These are phyloP conservation scores for Candolleomyces aberdarensis DNA, from an alignment of 768 basidiomycete species.

Conservation along the genomic window DNA sequence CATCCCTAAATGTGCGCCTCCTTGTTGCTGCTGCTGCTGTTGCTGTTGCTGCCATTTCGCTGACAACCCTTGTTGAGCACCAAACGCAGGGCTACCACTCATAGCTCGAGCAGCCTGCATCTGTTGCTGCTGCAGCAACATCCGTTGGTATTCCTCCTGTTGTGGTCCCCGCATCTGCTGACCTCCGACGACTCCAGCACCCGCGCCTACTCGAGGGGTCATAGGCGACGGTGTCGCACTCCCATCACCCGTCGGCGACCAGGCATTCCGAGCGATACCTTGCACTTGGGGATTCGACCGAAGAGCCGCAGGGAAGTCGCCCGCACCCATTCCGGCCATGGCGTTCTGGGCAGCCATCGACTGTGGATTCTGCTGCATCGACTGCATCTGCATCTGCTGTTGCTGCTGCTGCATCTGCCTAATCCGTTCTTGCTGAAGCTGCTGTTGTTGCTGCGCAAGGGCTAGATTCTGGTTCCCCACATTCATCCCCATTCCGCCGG, in stretches of 20 bases:
- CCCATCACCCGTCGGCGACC: slow-evolving; percentile 67
- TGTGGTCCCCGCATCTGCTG: background rate
- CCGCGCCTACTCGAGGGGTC: slow-evolving; percentile 36
- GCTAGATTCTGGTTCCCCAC: slow-evolving; percentile 31
- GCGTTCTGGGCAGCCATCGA: slow-evolving; percentile 19
- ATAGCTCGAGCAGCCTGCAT: slow-evolving; percentile 34
- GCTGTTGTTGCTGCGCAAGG: slow-evolving; percentile 16
- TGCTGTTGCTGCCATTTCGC: slow-evolving; percentile 30
- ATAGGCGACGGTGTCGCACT: slow-evolving; percentile 41
- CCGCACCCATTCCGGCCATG: slow-evolving; percentile 10
- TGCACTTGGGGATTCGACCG: slow-evolving; percentile 58
- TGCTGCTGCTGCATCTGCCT: slow-evolving; percentile 33
- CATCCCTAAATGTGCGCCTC: slow-evolving; percentile 18
- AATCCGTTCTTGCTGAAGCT: slow-evolving; percentile 12
- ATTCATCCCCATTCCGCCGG: slow-evolving; percentile 15
- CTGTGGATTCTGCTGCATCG: slow-evolving; percentile 41
- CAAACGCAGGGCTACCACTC: slow-evolving; percentile 34
- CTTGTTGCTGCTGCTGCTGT: slow-evolving; percentile 27
- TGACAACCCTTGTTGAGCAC: slow-evolving; percentile 34
- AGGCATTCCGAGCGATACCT: slow-evolving; percentile 70
- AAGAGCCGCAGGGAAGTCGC: slow-evolving; percentile 41
- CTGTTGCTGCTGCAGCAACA: slow-evolving; percentile 45
- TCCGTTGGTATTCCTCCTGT: slow-evolving; percentile 57
- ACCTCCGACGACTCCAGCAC: background rate
- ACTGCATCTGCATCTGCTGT: slow-evolving; percentile 34